These are phyloP conservation scores for Pichia heedii DNA, from an alignment of 805 yeast genomes.

Conservation along the genomic window DNA sequence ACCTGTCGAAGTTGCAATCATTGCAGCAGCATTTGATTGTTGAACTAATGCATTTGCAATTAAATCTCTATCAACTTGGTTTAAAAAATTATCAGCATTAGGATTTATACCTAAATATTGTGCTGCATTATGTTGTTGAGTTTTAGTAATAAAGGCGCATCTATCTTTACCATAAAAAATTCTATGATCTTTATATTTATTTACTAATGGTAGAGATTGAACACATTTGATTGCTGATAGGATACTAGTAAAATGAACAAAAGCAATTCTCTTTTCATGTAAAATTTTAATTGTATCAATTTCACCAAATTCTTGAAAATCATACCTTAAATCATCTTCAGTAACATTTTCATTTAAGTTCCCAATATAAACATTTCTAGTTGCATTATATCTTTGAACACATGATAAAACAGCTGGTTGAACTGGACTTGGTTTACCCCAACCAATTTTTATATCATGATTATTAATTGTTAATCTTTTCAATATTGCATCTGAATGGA, in stretches of 20 bases:
- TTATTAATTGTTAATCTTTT: slow-evolving; percentile 74
- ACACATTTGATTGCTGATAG: slow-evolving; percentile 82
- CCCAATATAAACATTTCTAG: slow-evolving; percentile 89
- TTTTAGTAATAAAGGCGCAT: slow-evolving; percentile 87
- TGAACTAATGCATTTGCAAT: slow-evolving; percentile 73
- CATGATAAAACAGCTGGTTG: slow-evolving; percentile 67
- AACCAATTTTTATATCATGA: slow-evolving; percentile 78
- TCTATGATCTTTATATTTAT: slow-evolving; percentile 66
- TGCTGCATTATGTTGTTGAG: slow-evolving; percentile 96
- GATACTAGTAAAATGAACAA: slow-evolving; percentile 83
- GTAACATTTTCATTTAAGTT: slow-evolving; percentile 51
- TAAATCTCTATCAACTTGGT: slow-evolving; percentile 45
- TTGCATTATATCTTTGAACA: slow-evolving; percentile 79
- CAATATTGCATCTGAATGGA: slow-evolving; percentile 88
- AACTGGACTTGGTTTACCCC: slow-evolving; percentile 80
- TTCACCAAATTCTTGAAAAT: slow-evolving; percentile 64
- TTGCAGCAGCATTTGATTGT: slow-evolving; percentile 97
- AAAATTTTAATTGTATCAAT: slow-evolving; percentile 80
- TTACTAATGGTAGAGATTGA: slow-evolving; percentile 56
- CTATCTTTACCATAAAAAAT: slow-evolving; percentile 91
- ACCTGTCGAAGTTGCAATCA: slow-evolving; percentile 90
- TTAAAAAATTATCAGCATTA: slow-evolving; percentile 72
- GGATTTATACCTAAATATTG: slow-evolving; percentile 89
- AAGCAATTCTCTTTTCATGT: slow-evolving; percentile 76
- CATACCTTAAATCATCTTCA: slow-evolving; percentile 58